These are phyloP conservation scores for Penicillium sp. DNA, from an alignment of 2,329 filamentous ascomycete genomes.

Conservation along the genomic window DNA sequence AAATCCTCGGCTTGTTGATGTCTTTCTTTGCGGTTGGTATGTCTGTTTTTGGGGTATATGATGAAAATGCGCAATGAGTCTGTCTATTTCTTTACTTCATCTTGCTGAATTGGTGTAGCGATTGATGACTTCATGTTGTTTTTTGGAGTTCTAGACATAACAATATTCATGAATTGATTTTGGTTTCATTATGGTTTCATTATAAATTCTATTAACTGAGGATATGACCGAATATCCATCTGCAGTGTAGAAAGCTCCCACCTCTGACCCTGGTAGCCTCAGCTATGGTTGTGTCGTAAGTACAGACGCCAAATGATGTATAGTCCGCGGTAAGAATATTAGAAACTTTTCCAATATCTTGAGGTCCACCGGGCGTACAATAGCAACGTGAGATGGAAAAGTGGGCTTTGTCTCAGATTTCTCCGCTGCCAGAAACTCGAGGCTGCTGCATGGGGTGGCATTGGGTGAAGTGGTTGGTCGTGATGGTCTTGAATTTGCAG, in stretches of 20 bases:
- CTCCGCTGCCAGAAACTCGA: neutral
- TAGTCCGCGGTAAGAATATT: neutral
- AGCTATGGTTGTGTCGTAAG: neutral
- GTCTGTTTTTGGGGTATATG: neutral
- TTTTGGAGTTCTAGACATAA: neutral
- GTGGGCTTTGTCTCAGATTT: neutral
- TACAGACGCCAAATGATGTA: neutral
- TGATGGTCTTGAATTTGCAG: neutral
- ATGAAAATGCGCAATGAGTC: neutral
- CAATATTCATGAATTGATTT: slow-evolving; percentile 1
- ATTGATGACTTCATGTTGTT: neutral
- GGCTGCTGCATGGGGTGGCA: neutral
- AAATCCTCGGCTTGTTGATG: slow-evolving; percentile 19
- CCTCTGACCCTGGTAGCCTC: neutral
- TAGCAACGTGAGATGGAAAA: neutral
- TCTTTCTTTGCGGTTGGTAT: neutral
- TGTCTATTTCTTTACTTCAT: neutral
- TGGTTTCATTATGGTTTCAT: neutral
- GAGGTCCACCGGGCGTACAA: neutral
- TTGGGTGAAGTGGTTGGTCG: neutral
- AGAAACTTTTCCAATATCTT: neutral
- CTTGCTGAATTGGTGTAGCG: neutral
- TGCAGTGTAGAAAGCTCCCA: neutral
- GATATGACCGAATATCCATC: neutral
- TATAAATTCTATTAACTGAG: neutral